Evolutionary conservation across 768 basidiomycete species (phyloP).

Genomic region (Kwoniella mangroviensis): DNA sequence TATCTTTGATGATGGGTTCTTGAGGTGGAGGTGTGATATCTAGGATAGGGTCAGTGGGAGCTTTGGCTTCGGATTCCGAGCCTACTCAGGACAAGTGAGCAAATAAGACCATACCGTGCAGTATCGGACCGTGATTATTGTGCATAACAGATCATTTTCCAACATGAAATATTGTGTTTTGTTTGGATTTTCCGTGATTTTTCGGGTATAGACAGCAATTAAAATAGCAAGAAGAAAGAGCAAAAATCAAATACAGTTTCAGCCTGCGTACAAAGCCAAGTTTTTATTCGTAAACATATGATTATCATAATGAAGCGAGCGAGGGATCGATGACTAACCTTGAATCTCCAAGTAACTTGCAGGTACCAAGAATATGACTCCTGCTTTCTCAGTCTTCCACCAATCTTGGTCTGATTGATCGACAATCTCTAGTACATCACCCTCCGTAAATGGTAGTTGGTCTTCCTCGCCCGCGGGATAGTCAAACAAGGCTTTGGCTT

Average conservation of each 20-base stretch:
- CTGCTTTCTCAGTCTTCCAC: conserved; percentile 93
- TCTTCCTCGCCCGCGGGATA: conserved; percentile 74
- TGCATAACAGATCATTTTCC: neutral
- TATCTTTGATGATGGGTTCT: neutral
- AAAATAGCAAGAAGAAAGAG: conserved; percentile 56
- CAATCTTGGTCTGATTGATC: conserved; percentile 84
- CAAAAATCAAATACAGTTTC: conserved; percentile 62
- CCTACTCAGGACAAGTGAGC: no score
- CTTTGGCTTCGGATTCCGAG: no score
- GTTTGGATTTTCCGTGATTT: conserved; percentile 13
- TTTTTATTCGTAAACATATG: conserved; percentile 61
- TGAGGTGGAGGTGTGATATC: conserved; percentile 2
- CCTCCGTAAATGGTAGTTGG: conserved; percentile 84
- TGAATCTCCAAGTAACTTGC: conserved; percentile 86
- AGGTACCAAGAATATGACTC: conserved; percentile 86
- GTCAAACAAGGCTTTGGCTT: conserved; percentile 78
- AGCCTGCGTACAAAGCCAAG: conserved; percentile 74
- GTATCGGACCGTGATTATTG: neutral
- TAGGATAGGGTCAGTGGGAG: neutral
- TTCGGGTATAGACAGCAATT: conserved; percentile 13
- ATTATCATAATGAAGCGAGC: conserved; percentile 20
- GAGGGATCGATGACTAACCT: conserved; percentile 73
- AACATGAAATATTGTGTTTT: neutral
- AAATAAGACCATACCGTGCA: neutral
- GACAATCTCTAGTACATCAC: conserved; percentile 75